These are phyloP conservation scores for Circinella umbellata DNA, from an alignment of 371 early-diverging fungal genomes.

Conservation along the genomic window DNA sequence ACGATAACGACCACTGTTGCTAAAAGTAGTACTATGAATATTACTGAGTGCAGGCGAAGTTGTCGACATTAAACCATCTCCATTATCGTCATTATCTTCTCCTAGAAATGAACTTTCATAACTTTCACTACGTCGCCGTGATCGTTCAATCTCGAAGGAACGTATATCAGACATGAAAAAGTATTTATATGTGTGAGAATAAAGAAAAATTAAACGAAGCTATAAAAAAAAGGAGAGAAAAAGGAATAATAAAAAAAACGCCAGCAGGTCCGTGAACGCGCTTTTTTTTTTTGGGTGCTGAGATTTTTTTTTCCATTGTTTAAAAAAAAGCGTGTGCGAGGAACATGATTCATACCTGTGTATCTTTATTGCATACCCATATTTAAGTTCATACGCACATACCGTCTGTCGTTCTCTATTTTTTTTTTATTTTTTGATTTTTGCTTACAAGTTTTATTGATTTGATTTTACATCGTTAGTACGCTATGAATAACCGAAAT, in stretches of 20 bases:
- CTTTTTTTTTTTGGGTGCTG: background rate
- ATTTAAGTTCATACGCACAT: too few relatives aligned
- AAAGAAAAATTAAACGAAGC: background rate
- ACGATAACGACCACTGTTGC: slow-evolving; percentile 23
- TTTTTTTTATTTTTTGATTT: too few relatives aligned
- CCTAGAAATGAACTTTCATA: background rate
- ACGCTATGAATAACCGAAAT: too few relatives aligned
- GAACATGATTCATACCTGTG: too few relatives aligned
- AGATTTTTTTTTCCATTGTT: slow-evolving; percentile 6
- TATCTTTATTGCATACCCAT: too few relatives aligned
- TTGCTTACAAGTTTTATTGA: too few relatives aligned
- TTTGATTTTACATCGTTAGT: too few relatives aligned
- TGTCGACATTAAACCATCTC: background rate
- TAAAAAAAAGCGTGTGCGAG: background rate
- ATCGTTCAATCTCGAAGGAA: background rate
- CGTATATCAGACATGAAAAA: slow-evolving; percentile 7
- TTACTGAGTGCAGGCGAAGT: slow-evolving; percentile 4
- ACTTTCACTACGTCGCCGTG: slow-evolving; percentile 3
- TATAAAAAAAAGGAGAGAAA: background rate
- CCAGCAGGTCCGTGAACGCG: background rate
- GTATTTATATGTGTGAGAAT: background rate
- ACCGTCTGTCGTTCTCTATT: too few relatives aligned
- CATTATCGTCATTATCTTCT: slow-evolving; percentile 5
- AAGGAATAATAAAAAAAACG: background rate
- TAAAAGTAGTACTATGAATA: background rate